phyloP scores from a whole-genome alignment of 176 grass and related monocot genomes.

The Hyparrhenia diplandra region DNA sequence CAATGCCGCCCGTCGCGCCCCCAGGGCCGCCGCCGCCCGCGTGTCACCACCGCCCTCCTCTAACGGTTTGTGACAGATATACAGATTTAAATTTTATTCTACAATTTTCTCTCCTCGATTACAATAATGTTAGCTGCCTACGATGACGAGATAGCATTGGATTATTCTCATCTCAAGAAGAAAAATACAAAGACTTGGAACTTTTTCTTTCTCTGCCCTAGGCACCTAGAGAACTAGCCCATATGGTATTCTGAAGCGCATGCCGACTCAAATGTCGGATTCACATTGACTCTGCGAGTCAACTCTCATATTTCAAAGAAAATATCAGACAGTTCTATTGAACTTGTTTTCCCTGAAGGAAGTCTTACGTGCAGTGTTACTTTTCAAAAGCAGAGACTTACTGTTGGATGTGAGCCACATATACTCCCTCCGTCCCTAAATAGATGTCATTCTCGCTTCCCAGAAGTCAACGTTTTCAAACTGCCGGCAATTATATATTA shows the following conservation, averaged over 20 bases:
- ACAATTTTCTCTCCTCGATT: too few species aligned
- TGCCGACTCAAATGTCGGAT: background rate
- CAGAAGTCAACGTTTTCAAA: too few species aligned
- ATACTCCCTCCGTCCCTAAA: too few species aligned
- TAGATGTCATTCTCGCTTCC: too few species aligned
- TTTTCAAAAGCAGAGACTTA: constrained; percentile 4
- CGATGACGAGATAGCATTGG: background rate
- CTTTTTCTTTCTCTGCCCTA: background rate
- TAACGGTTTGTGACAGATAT: too few species aligned
- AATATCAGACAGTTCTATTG: background rate
- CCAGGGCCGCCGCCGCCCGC: too few species aligned
- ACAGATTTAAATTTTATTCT: background rate
- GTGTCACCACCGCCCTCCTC: too few species aligned
- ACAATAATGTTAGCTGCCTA: background rate
- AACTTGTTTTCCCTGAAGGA: background rate
- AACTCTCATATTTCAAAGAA: background rate
- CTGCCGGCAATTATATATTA: too few species aligned
- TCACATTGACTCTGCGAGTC: background rate
- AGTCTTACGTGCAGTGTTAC: background rate
- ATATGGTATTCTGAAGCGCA: background rate
- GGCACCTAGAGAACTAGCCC: background rate
- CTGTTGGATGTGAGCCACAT: background rate
- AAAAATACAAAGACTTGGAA: background rate
- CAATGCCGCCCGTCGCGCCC: too few species aligned
- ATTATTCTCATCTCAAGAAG: background rate